Evolutionary conservation across 176 grass and related monocot genomes (phyloP).

Genomic region (Stipa capillata): DNA sequence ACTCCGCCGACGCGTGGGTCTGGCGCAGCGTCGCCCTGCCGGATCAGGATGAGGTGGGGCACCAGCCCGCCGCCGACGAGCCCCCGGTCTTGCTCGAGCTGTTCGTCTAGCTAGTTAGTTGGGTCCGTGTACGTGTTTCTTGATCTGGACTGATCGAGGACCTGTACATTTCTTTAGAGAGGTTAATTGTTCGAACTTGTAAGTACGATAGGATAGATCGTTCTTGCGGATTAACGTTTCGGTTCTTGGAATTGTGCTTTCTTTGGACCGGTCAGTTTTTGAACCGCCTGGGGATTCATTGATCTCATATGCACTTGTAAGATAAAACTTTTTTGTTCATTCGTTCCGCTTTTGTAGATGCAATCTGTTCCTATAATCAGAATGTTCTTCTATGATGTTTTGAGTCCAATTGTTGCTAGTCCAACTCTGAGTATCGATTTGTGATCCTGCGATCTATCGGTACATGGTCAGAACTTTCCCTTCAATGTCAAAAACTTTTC

Average conservation of each 20-base stretch:
- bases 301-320: background rate
- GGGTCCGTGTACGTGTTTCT: background rate
- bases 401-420: too few relatives aligned
- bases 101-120: background rate
- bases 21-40: background rate
- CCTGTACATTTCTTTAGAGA: background rate
- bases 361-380: background rate
- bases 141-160: background rate
- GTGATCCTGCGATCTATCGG: too few relatives aligned
- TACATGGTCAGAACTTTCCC: too few relatives aligned
- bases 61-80: background rate
- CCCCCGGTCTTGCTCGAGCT: conserved; percentile 23
- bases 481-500: too few relatives aligned
- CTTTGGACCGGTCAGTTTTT: background rate
- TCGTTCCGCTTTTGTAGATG: background rate
- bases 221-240: background rate
- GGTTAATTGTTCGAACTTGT: background rate
- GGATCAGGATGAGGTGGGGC: background rate
- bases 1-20: conserved; percentile 11
- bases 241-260: background rate
- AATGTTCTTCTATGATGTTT: too few relatives aligned
- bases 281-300: background rate
- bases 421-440: too few relatives aligned
- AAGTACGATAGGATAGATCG: background rate
- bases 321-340: background rate